These are phyloP conservation scores for Fusarium sublunatum DNA, from an alignment of 2,329 filamentous ascomycete species.

Conservation along the genomic window DNA sequence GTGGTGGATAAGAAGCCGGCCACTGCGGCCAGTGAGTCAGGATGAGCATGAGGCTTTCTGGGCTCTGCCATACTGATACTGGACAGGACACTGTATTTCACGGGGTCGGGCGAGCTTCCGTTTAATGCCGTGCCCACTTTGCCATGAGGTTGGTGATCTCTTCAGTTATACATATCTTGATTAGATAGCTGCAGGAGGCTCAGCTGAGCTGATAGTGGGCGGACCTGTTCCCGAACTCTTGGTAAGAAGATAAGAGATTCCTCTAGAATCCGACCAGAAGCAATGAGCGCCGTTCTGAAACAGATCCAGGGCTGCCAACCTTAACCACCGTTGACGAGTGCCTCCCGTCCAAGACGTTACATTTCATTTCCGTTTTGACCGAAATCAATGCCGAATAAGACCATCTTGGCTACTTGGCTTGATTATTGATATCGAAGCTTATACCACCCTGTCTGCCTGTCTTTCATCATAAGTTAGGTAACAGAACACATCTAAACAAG, in stretches of 20 bases:
- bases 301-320: slow-evolving; percentile 12
- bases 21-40: slow-evolving; percentile 37
- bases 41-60: slow-evolving; percentile 2
- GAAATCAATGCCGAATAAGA: neutral
- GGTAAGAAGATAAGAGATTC: slow-evolving; percentile 24
- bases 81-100: slow-evolving; percentile 3
- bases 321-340: slow-evolving; percentile 10
- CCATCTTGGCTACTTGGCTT: no score
- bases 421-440: neutral
- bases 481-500: neutral
- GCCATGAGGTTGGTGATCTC: slow-evolving; percentile 15
- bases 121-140: slow-evolving; percentile 35
- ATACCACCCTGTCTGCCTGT: neutral
- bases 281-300: slow-evolving; percentile 17
- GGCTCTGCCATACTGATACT: no score
- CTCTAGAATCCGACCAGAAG: slow-evolving; percentile 14
- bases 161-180: slow-evolving; percentile 5
- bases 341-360: neutral
- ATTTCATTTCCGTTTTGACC: slow-evolving; percentile 3
- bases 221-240: slow-evolving; percentile 16
- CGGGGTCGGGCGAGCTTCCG: slow-evolving; percentile 33
- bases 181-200: neutral
- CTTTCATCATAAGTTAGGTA: neutral
- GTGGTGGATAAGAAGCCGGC: slow-evolving; percentile 20
- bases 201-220: slow-evolving; percentile 16